Conservation (phyloP, 2,329 filamentous ascomycete species). For the Seiridium cupressi region DNA sequence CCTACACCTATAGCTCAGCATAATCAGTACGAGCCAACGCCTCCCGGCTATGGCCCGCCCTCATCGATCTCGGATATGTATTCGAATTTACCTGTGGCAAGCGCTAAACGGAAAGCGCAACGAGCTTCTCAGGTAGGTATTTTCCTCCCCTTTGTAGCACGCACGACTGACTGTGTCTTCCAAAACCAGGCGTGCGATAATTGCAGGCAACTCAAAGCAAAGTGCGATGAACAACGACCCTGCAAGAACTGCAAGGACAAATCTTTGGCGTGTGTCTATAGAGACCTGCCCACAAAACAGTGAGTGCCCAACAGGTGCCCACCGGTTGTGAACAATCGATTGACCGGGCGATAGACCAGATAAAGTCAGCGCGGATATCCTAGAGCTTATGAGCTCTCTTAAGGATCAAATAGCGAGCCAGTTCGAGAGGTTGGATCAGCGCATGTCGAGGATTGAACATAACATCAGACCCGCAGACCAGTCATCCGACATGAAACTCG, state of each 20-base stretch:
- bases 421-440: conserved; percentile 24
- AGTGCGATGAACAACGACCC: conserved; percentile 84
- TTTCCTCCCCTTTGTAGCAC: conserved; percentile 17
- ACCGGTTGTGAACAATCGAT: too few species aligned
- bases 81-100: conserved; percentile 38
- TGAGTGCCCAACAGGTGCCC: conserved; percentile 43
- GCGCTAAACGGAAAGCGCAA: conserved; percentile 61
- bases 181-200: conserved; percentile 76
- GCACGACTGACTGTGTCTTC: background rate
- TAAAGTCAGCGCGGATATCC: conserved; percentile 58
- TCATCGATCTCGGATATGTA: conserved; percentile 31
- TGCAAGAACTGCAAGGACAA: conserved; percentile 89
- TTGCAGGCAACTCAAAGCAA: conserved; percentile 83
- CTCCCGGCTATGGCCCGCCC: conserved; percentile 38
- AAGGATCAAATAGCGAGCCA: conserved; percentile 35
- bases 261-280: conserved; percentile 78
- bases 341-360: conserved; percentile 43
- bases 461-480: conserved; percentile 1
- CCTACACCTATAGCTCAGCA: conserved; percentile 26
- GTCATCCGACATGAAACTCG: conserved; percentile 25
- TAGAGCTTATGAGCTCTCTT: conserved; percentile 48
- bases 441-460: conserved; percentile 32
- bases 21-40: conserved; percentile 24
- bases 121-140: conserved; percentile 58
- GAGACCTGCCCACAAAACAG: conserved; percentile 90